Percentiles rank a stretch among this genome's conserved stretches.
Conservation (phyloP, 345 rosid species). For the Chamaenerion angustifolium region DNA sequence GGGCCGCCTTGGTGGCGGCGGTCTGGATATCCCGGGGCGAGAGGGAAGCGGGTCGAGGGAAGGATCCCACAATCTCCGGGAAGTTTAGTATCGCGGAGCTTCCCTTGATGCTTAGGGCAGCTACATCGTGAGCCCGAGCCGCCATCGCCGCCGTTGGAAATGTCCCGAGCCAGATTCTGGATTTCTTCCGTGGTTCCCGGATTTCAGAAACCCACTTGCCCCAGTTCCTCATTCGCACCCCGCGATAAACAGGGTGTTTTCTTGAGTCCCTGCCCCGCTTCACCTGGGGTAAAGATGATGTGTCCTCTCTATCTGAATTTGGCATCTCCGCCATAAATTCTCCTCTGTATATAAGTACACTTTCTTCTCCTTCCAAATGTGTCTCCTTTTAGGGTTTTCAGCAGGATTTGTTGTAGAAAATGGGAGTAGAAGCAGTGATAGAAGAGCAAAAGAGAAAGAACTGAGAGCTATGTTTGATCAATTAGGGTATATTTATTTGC, state of each 20-base stretch:
- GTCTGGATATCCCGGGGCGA: constrained; percentile 4
- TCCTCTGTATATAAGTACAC: no score
- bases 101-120: constrained; percentile 2
- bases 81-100: constrained; percentile 7
- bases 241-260: constrained; percentile 15
- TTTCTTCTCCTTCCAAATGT: no score
- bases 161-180: constrained; percentile 7
- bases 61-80: not conserved
- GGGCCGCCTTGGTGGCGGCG: constrained; percentile 1
- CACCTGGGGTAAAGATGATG: no score
- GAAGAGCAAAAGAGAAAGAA: no score
- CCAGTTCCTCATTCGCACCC: constrained; percentile 15
- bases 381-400: no score
- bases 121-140: constrained; percentile 6
- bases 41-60: constrained; percentile 5
- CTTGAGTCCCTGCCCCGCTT: constrained; percentile 4
- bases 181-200: constrained; percentile 8
- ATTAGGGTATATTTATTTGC: no score
- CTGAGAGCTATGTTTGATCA: no score
- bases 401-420: no score
- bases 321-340: no score
- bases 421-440: no score
- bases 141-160: constrained; percentile 7
- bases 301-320: no score
- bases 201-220: constrained; percentile 20